These are phyloP conservation scores for Chrysopogon serrulatus DNA, from an alignment of 176 grass and related monocot species.

Conservation along the genomic window DNA sequence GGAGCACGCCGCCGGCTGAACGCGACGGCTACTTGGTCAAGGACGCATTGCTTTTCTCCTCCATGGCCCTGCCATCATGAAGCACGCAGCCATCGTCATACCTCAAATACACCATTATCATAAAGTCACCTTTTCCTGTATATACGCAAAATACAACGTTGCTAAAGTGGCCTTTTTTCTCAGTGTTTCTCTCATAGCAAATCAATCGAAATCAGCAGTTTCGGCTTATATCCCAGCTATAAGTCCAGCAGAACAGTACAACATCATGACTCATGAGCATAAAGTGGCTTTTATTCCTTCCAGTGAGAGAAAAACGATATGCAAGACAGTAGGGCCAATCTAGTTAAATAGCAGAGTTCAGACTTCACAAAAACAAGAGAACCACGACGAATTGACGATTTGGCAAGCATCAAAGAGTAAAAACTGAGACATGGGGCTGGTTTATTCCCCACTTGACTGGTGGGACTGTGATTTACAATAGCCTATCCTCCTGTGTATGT, in stretches of 20 bases:
- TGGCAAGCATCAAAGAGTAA: background rate
- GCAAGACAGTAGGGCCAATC: background rate
- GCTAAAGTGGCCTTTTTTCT: background rate
- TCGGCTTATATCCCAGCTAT: too few relatives aligned
- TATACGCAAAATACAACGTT: background rate
- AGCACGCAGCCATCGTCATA: conserved; percentile 13
- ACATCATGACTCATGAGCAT: background rate
- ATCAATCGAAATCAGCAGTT: too few relatives aligned
- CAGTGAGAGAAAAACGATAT: background rate
- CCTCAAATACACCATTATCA: background rate
- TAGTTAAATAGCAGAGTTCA: background rate
- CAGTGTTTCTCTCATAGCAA: too few relatives aligned
- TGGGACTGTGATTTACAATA: conserved; percentile 35
- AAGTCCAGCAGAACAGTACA: too few relatives aligned
- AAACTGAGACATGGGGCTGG: background rate
- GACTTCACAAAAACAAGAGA: background rate
- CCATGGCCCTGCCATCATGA: background rate
- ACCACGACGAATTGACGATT: background rate
- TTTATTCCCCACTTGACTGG: conserved; percentile 36
- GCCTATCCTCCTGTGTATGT: conserved; percentile 10
- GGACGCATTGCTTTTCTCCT: background rate
- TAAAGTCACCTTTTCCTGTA: background rate
- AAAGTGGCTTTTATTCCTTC: background rate
- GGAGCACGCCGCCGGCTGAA: conserved; percentile 13
- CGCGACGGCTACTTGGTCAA: background rate